Percentiles rank a stretch among this genome's conserved stretches.
Conservation (phyloP, 257 asterid species). For the Oldenlandia corymbosa region DNA sequence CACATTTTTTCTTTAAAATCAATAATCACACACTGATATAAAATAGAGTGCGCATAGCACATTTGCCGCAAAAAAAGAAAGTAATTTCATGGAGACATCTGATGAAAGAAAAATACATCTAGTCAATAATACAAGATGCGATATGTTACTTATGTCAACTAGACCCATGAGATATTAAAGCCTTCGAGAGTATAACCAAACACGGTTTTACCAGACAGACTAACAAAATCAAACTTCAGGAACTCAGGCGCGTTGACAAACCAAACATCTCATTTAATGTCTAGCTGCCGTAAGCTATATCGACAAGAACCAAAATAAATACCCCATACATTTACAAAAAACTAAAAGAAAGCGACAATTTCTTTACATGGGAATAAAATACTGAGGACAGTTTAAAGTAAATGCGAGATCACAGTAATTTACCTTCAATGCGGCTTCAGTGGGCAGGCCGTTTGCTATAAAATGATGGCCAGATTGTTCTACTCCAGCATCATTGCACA, state of each 20-base stretch:
- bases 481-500: constrained; percentile 92
- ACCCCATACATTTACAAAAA: too few relatives aligned
- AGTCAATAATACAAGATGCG: background rate
- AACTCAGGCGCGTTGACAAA: background rate
- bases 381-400: too few relatives aligned
- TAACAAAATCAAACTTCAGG: background rate
- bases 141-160: background rate
- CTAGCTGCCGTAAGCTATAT: background rate
- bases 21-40: background rate
- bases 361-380: too few relatives aligned
- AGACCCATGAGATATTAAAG: constrained; percentile 1
- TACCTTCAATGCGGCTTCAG: constrained; percentile 98
- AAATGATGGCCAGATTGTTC: constrained; percentile 69
- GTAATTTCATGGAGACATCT: background rate
- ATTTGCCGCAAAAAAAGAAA: background rate
- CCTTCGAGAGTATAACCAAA: background rate
- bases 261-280: background rate
- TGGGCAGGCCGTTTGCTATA: constrained; percentile 84
- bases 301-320: background rate
- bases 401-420: constrained; percentile 1
- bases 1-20: too few relatives aligned
- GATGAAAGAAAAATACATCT: background rate
- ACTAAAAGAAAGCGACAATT: too few relatives aligned
- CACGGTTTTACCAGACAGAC: too few relatives aligned
- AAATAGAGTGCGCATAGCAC: background rate